Evolutionary conservation across 1,284 basidiomycete genomes (phyloP), one percentile per base, ranked within the genome.

Genomic region (Tremellales sp.): DNA sequence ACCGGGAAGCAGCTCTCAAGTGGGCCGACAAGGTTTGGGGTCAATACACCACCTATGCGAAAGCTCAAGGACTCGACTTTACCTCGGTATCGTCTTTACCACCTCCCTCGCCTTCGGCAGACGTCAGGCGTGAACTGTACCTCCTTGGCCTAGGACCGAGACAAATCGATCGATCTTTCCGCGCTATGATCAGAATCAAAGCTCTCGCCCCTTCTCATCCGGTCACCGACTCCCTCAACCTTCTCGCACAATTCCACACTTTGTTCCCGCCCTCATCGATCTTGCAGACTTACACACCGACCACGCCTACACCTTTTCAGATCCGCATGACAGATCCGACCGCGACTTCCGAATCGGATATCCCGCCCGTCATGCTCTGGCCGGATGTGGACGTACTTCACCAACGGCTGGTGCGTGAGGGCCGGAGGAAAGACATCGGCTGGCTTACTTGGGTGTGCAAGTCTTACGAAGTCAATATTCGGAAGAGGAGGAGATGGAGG

Each of bases 361-460:
- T 75, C 0, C 73, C 73, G 3, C 74, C 73, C 1, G 66, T 72
- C 49, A 35, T 75, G 19, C 48, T 73, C 2, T 76, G 71, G 43
- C 43, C 50, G 13, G 74, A 76, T 53, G 33, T 76, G 10, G 54
- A 58, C 21, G 51, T 67, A 1, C 58, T 76, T 25, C 73, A 76
- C 58, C 55, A 68, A 29, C 48, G 63, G 22, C 57, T 69, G 13
- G 63, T 69, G 12, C 49, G 60, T 29, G 65, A 69, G 40, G 67
- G 67, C 40, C 47, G 64, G 17, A 27, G 40, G 24, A 51, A 57
- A 10, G 62, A 54, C 15, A 41, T 74, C 2, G 59, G 49, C 7
- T 58, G 53, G 44, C 44, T 74, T 45, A 73, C 63, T 49, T 69
- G 53, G 55, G 51, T 58, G 3, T 52, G 53, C 29, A 53, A 55